Base-by-base conservation (phyloP, 305 asterid species). In the Rubia tinctorum region DNA sequence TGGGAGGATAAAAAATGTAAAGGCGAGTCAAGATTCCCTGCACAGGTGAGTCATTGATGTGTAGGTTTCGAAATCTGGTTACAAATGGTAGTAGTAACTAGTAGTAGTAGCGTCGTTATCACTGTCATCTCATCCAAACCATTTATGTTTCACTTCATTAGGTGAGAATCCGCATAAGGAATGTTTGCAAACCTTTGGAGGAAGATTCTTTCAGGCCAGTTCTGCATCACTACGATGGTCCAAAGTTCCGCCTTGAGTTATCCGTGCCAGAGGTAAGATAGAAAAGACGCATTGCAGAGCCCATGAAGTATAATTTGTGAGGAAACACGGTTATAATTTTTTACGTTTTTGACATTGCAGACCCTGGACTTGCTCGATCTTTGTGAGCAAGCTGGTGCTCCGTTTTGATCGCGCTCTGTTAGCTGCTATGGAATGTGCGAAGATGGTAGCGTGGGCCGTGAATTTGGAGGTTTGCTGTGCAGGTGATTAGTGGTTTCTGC, bases 1-100 rank as follows among this genome's bases (percentile, higher is more conserved):
- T 94, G 98, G 99, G 99, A 94, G 83, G 98, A 91, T 82, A 94
- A 94, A 77, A 94, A 94, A 75, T 94, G 98, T 85, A 94, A 82
- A 88, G 98, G 99, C 51, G 97, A 91, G 86, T 91, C 99, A 8
- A 91, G 99, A 79, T 94, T 94, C 83, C 98, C 99, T 75, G 97
- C 99, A 64, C 99, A 94, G 97, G 99, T 94, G 79, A 79, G 70
- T 66, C 45, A 13, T 37, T 14, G 73, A 40, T 20, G 8, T 47
- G 25, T 45, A 9, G 6, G n/a, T 23, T 37, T 42, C 37, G 44
- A 7, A 18, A 23, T 42, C 66, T 34, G 27, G 43, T 66, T 20
- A 22, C 61, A 80, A 51, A 11, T 62, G 17, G 12, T 59, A 40
- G 22, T 47, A n/a, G 37, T 42, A 7, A 40, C n/a, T 47, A n/a